Base-by-base conservation (phyloP, 805 yeast genomes). In the Yarrowia sp. region DNA sequence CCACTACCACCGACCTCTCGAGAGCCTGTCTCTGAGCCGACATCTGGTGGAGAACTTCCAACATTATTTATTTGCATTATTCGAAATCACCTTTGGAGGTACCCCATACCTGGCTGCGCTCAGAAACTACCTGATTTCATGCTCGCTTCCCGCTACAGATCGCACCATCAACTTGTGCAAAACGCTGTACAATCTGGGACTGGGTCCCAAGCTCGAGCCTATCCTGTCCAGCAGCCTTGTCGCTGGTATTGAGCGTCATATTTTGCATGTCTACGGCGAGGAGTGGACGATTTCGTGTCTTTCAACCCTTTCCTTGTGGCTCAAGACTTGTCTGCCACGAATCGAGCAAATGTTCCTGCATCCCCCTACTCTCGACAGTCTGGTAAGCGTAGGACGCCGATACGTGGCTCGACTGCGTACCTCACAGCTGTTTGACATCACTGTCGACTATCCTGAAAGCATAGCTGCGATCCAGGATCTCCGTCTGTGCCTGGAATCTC, bases 391-490 rank as follows among this genome's bases (percentile, higher is more conserved):
- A 16, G 47, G 35, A 27, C 46, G 38, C 6, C 14, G 47, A 22
- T 39, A 55, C 9, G 47, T 55, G 13, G 61, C 61, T 27, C 47
- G 42, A 7, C 12, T 85, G 39, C 74, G 94, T 63, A 81, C 79
- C 1, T 65, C 68, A 0, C 90, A 88, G 67, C 79, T 86, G 8
- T 86, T 79, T 68, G 82, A 81, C 27, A 79, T 89, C 24, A 81
- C 88, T 0, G 65, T 75, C 0, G 73, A 75, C 33, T 86, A 73
- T 64, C 92, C 93, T 0, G 65, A 69, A 3, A 80, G 89, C 0
- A 68, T 69, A 10, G 72, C 77, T 4, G 85, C 88, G 0, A 72
- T 90, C 13, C 70, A 73, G 25, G 96, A 90, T 66, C 71, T 89
- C 19, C 79, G 81, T 62, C 71, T 70, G 31, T 84, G 88, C 63